Evolutionary conservation across 2,329 filamentous ascomycete genomes (phyloP).

Genomic region (Beauveria brongniartii): DNA sequence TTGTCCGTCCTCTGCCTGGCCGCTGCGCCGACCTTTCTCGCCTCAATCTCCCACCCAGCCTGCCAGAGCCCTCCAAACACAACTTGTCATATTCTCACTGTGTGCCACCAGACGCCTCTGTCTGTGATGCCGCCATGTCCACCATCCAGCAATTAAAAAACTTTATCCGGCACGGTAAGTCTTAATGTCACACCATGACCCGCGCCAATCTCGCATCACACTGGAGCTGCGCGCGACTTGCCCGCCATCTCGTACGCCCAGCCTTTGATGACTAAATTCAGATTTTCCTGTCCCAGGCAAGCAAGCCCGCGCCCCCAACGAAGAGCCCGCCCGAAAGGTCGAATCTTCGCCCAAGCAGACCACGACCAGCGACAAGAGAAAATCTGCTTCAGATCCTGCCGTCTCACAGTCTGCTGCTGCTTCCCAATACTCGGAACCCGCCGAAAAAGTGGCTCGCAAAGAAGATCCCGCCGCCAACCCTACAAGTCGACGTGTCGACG

Average conservation of each 20-base stretch:
- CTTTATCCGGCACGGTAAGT: slow-evolving; percentile 82
- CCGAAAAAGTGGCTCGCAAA: slow-evolving; percentile 41
- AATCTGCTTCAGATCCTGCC: slow-evolving; percentile 45
- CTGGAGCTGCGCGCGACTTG: background rate
- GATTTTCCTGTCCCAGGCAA: slow-evolving; percentile 49
- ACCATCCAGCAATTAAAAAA: slow-evolving; percentile 95
- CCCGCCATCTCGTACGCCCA: background rate
- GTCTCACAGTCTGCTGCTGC: slow-evolving; percentile 61
- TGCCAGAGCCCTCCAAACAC: background rate
- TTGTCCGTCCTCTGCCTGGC: background rate
- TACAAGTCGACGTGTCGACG: slow-evolving; percentile 35
- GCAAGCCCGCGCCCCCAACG: slow-evolving; percentile 62
- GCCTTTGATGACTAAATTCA: slow-evolving; percentile 3
- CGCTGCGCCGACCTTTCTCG: background rate
- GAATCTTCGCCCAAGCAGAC: slow-evolving; percentile 40
- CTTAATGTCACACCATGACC: background rate
- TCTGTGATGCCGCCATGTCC: slow-evolving; percentile 37
- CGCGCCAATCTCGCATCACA: background rate
- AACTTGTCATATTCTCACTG: background rate
- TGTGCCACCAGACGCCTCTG: background rate
- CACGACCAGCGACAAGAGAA: slow-evolving; percentile 49
- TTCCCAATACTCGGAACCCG: slow-evolving; percentile 53
- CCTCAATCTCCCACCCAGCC: background rate
- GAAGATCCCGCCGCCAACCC: slow-evolving; percentile 20
- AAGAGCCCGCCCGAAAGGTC: slow-evolving; percentile 45